Evolutionary conservation across 2,329 filamentous ascomycete species (phyloP).

Genomic region (Dendrostoma leiphaemia): DNA sequence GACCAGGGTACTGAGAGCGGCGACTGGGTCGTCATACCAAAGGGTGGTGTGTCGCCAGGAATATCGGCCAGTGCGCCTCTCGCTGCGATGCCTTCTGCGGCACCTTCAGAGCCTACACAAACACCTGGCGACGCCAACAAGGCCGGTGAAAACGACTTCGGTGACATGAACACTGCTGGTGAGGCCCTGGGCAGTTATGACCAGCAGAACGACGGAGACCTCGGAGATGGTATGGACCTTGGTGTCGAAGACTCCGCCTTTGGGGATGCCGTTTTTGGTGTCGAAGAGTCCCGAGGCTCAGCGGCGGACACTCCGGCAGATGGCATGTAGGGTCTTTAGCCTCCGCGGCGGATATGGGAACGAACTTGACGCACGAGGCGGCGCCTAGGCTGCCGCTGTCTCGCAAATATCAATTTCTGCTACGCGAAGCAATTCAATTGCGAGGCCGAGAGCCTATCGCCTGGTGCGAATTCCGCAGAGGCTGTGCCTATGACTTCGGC

Average conservation of each 20-base stretch:
- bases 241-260: slow-evolving; percentile 77
- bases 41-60: slow-evolving; percentile 49
- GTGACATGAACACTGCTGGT: slow-evolving; percentile 67
- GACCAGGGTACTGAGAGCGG: slow-evolving; percentile 53
- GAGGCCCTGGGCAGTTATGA: slow-evolving; percentile 69
- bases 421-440: neutral
- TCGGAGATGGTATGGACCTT: slow-evolving; percentile 58
- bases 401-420: neutral
- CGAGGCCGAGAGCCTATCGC: no score
- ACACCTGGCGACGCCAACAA: slow-evolving; percentile 36
- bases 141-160: slow-evolving; percentile 56
- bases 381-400: neutral
- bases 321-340: slow-evolving; percentile 23
- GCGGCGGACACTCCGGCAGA: slow-evolving; percentile 35
- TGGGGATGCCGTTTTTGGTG: slow-evolving; percentile 76
- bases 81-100: slow-evolving; percentile 22
- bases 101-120: slow-evolving; percentile 2
- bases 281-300: slow-evolving; percentile 34
- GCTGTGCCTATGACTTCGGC: no score
- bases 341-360: neutral
- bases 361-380: neutral
- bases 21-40: slow-evolving; percentile 76
- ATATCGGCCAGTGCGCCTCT: slow-evolving; percentile 4
- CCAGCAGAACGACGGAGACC: slow-evolving; percentile 46
- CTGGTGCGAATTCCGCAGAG: no score